Evolutionary conservation across 306 rosid species (phyloP), one percentile per base, ranked within the genome.

Genomic region (Ziziphus jujuba): DNA sequence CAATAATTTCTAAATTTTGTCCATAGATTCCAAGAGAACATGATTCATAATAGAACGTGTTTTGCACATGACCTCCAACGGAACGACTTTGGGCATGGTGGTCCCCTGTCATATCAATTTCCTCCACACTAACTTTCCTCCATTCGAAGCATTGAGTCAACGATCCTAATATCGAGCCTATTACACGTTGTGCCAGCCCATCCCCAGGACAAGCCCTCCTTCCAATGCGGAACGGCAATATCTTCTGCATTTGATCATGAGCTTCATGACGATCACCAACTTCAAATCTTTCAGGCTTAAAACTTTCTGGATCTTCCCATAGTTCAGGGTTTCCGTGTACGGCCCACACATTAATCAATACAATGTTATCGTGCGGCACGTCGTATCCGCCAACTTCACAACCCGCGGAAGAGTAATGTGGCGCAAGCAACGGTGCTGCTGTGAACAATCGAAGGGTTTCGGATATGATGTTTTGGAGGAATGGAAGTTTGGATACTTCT

Each of bases 281-380:
- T 45, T 55, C 38, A 28, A 72, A 64, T 57, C 77, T 64, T 47
- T 72, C 71, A 0, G 65, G 77, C 79, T 51, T 60, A 17, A 65
- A 59, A 35, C 56, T 43, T 17, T 40, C 62, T 0, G 68, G 19
- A 21, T 74, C 49, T 2, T 22, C 45, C 65, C 59, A 64, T 23
- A 40, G 1, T 2, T 16, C 51, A 1, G 63, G 68, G 11, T 74
- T 68, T 21, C 76, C 52, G 15, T 66, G 78, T 16, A 59, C 36
- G 47, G 57, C 56, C 68, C 63, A 66, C 6, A 45, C 78, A 14
- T 74, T 74, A 13, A 60, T 55, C 15, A 74, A 7, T 9, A 66
- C 3, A n/a, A 51, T 59, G 1, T 72, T 73, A 61, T 13, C 67
- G 38, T 47, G 52, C 15, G 78, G 72, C 24, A 66, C 21, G 19